A percentile compares a stretch with the other conserved stretches of the same genome.
Conservation (phyloP, 1,139 yeast genomes). For the Protomyces gravidus region DNA sequence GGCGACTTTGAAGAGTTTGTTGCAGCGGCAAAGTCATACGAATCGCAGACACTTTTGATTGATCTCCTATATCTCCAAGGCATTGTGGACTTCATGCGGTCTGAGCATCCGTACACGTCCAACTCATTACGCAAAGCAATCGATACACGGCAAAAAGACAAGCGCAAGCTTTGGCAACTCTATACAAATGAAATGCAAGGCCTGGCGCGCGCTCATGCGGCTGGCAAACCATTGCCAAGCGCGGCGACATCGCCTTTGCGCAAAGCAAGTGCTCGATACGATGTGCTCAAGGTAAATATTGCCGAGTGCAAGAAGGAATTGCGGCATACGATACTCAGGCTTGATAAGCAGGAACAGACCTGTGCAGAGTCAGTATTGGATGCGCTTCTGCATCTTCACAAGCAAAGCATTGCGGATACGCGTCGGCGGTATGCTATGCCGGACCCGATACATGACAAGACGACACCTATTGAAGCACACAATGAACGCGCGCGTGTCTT, state of each 20-base stretch:
- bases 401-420: conserved; percentile 12
- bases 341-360: conserved; percentile 11
- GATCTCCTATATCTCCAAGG: conserved; percentile 12
- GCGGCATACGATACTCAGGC: background rate
- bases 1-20: conserved; percentile 11
- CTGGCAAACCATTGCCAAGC: conserved; percentile 11
- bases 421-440: conserved; percentile 16
- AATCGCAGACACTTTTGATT: conserved; percentile 9
- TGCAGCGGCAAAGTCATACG: conserved; percentile 8
- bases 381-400: conserved; percentile 10
- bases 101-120: conserved; percentile 24
- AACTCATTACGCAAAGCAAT: conserved; percentile 12
- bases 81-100: conserved; percentile 19
- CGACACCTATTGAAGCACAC: conserved; percentile 16
- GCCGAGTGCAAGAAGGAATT: background rate
- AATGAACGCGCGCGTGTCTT: conserved; percentile 25
- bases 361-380: conserved; percentile 19
- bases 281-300: conserved; percentile 1
- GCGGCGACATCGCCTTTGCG: conserved; percentile 2
- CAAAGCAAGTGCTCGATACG: background rate
- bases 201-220: conserved; percentile 15
- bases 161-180: conserved; percentile 16
- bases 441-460: conserved; percentile 25
- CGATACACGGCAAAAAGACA: conserved; percentile 14
- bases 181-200: conserved; percentile 25